Conservation (phyloP, 768 basidiomycete genomes). For the Suillus alpinus region DNA sequence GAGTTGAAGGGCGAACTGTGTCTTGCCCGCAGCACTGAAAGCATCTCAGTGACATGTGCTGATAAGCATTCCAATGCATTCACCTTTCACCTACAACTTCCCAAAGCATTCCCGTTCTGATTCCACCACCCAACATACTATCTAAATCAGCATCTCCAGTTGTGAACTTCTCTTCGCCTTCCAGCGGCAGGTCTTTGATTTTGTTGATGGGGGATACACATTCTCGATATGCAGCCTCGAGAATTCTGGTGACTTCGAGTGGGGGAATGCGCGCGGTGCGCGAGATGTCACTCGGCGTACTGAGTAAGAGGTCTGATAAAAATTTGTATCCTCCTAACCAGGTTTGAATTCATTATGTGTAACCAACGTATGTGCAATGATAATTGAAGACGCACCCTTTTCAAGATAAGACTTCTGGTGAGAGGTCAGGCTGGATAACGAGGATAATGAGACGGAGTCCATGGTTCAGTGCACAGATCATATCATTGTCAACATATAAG, state of each 20-base stretch:
- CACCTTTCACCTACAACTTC: conserved; percentile 91
- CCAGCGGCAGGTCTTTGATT: conserved; percentile 39
- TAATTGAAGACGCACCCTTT: conserved; percentile 29
- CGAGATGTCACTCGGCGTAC: conserved; percentile 48
- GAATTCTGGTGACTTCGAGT: conserved; percentile 46
- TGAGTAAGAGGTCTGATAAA: conserved; percentile 49
- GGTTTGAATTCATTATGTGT: background rate
- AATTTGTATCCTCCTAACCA: conserved; percentile 48
- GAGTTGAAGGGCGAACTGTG: conserved; percentile 85
- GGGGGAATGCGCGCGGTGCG: conserved; percentile 52
- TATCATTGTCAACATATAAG: background rate
- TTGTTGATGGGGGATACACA: conserved; percentile 35
- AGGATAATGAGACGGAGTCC: conserved; percentile 7
- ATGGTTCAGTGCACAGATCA: background rate
- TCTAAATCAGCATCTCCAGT: conserved; percentile 78
- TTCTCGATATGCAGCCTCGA: conserved; percentile 48
- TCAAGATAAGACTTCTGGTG: conserved; percentile 34
- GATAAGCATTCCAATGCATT: conserved; percentile 13
- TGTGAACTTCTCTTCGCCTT: conserved; percentile 50
- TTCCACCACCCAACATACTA: conserved; percentile 70
- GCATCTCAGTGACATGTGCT: conserved; percentile 6
- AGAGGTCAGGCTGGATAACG: conserved; percentile 24
- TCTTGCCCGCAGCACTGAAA: conserved; percentile 88
- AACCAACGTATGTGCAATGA: background rate
- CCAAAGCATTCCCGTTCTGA: conserved; percentile 78